These are phyloP conservation scores for Puccinia triticina DNA, from an alignment of 1,284 basidiomycete species.

Conservation along the genomic window DNA sequence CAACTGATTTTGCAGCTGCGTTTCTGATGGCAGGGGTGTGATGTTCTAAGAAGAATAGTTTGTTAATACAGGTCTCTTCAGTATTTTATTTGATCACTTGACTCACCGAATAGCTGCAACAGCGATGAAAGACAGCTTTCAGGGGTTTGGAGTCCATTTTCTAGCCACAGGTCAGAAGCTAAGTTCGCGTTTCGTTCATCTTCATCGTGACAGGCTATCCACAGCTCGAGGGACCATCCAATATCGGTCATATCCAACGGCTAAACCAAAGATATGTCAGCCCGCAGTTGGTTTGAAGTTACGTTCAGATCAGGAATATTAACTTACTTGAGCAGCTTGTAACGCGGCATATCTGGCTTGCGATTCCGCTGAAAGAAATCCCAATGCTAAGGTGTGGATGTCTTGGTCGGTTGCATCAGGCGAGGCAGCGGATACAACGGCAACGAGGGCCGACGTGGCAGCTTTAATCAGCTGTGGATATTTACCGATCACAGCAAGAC, in stretches of 20 bases:
- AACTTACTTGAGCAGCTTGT: constrained; percentile 69
- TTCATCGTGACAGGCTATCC: constrained; percentile 85
- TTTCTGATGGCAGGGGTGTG: constrained; percentile 36
- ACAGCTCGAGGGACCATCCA: constrained; percentile 87
- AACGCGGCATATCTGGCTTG: constrained; percentile 86
- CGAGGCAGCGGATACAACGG: constrained; percentile 80
- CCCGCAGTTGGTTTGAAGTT: not conserved
- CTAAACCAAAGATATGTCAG: constrained; percentile 61
- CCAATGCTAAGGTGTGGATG: constrained; percentile 70
- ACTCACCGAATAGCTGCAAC: constrained; percentile 36
- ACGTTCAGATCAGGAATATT: not conserved
- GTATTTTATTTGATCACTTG: not conserved
- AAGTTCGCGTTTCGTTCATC: constrained; percentile 88
- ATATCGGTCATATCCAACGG: constrained; percentile 92
- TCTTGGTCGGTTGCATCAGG: constrained; percentile 70
- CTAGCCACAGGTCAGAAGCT: constrained; percentile 86
- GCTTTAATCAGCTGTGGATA: constrained; percentile 85
- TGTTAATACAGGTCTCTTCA: not conserved
- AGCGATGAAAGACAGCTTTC: constrained; percentile 68
- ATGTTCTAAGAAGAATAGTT: constrained; percentile 34
- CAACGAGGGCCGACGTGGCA: constrained; percentile 78
- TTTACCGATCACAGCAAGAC: constrained; percentile 74
- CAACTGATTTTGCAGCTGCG: constrained; percentile 47
- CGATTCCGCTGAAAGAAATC: constrained; percentile 82
- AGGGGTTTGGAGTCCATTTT: constrained; percentile 89